Base-by-base conservation (phyloP, 192 early-diverging fungal species). In the Allomyces macrogynus region DNA sequence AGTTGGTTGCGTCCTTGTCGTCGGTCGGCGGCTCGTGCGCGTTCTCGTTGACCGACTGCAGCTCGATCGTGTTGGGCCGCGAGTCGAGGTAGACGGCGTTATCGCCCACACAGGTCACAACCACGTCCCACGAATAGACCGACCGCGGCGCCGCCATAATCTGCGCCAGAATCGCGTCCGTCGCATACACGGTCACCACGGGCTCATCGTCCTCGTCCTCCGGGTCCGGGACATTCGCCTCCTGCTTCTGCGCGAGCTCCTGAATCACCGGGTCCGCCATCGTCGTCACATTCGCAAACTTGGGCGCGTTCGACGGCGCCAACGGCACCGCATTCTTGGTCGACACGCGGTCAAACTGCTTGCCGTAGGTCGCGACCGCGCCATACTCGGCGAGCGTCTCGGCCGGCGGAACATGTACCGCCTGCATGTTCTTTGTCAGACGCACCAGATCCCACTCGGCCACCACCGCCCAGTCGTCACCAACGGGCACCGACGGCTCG, bases 381-480 rank as follows among this genome's bases (percentile, higher is more conserved):
- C 95, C 94, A 70, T 91, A 82, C n/a, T 75, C 0, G 61, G 12
- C 61, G 24, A 81, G 82, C 61, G 83, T 90, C 80, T 92, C 70
- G 69, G 91, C 92, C 49, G 81, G 78, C n/a, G 85, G 79, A n/a
- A 85, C 82, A 14, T 83, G 81, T 23, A 87, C 82, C 61, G 81
- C 81, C 67, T 85, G 93, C 73, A 80, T 86, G 60, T 93, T 81
- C 70, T 89, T 89, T 65, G 76, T 76, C 76, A 99, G 75, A 23
- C 93, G 84, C 63, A 72, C 81, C 68, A 99, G 95, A 71, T 97
- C 93, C 67, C 94, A 87, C 73, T 97, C 95, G 70, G 95, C 93
- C 67, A 91, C 77, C 25, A 95, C 79, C 68, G 79, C 84, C 95
- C 95, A 99, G 62, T 94, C 89, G 61, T 81, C 77, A 0, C 85